Conservation (phyloP, 495 filamentous ascomycete genomes). For the Penicillium pulvis region DNA sequence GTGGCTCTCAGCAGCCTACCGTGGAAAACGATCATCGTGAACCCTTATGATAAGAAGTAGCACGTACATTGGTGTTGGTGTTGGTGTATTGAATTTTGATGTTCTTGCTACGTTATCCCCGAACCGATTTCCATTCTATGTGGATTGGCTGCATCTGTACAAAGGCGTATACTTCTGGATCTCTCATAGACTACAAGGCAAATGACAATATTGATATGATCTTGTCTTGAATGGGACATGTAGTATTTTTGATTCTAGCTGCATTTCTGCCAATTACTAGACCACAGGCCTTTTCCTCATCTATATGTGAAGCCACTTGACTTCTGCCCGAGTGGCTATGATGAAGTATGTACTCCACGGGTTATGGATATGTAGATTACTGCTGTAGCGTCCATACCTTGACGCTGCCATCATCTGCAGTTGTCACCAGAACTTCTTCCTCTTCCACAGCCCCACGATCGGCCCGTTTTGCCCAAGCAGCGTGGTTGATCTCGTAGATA, state of each 20-base stretch:
- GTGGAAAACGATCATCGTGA: conserved; percentile 5
- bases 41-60: conserved; percentile 18
- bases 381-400: conserved; percentile 64
- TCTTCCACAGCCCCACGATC: conserved; percentile 40
- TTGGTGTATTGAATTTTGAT: conserved; percentile 1
- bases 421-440: conserved; percentile 76
- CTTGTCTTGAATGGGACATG: neutral
- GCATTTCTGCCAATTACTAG: neutral
- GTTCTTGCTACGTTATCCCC: neutral
- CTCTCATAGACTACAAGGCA: conserved; percentile 15
- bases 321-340: neutral
- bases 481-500: conserved; percentile 90
- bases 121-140: neutral
- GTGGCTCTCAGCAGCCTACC: conserved; percentile 13
- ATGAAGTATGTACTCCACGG: neutral
- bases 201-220: conserved; percentile 2
- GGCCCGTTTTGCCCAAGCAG: conserved; percentile 66
- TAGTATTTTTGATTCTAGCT: neutral
- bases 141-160: conserved; percentile 13
- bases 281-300: neutral
- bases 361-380: conserved; percentile 16
- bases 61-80: neutral
- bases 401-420: conserved; percentile 79
- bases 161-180: conserved; percentile 10
- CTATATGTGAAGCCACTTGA: neutral